Conservation (phyloP, 2,329 filamentous ascomycete genomes). For the Fusarium liriodendri region DNA sequence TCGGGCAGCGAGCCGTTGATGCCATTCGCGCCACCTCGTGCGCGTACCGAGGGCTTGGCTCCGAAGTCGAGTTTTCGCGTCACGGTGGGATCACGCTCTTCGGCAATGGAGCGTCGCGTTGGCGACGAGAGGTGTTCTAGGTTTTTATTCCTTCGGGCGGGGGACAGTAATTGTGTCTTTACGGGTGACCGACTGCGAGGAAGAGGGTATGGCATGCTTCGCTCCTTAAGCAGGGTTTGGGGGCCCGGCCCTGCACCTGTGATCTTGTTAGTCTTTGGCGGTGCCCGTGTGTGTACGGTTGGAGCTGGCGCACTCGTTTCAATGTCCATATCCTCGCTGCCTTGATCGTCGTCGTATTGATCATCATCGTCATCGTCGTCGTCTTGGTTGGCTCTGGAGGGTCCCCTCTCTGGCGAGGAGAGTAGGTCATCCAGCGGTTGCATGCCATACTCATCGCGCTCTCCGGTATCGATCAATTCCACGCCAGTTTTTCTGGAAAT, state of each 20-base stretch:
- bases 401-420: conserved; percentile 79
- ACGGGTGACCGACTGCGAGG: conserved; percentile 68
- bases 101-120: conserved; percentile 51
- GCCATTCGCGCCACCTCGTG: conserved; percentile 42
- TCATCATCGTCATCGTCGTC: conserved; percentile 32
- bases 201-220: conserved; percentile 59
- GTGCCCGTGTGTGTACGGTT: background rate
- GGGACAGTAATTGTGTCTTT: conserved; percentile 70
- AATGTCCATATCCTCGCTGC: conserved; percentile 65
- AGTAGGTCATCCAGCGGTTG: conserved; percentile 89
- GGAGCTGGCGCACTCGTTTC: conserved; percentile 55
- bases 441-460: conserved; percentile 91
- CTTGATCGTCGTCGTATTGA: conserved; percentile 40
- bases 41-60: conserved; percentile 17
- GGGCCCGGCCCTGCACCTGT: conserved; percentile 66
- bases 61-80: conserved; percentile 67
- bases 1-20: conserved; percentile 43
- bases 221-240: conserved; percentile 63
- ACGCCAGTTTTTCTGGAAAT: conserved; percentile 85
- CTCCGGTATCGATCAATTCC: conserved; percentile 79
- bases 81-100: conserved; percentile 54
- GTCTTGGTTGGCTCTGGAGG: conserved; percentile 24
- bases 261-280: conserved; percentile 34
- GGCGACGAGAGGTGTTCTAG: conserved; percentile 66
- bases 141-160: conserved; percentile 70